Conservation (phyloP, 164 flowering plant genomes). For the Vitis amurensis region DNA sequence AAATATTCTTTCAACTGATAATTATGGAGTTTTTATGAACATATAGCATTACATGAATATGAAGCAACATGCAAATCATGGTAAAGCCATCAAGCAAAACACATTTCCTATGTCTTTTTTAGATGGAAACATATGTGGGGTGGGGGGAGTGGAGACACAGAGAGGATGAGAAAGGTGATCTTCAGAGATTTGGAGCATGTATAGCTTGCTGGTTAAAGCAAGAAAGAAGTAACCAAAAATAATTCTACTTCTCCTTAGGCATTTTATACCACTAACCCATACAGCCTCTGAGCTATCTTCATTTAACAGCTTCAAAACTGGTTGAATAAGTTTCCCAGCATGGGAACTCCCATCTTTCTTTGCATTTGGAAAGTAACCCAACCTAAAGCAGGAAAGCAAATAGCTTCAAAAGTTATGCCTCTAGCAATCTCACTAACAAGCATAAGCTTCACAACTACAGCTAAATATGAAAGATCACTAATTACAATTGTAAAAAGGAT, state of each 20-base stretch:
- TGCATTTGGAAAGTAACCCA: slow-evolving; percentile 53
- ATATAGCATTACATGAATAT: no score
- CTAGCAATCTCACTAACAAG: background rate
- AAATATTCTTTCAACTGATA: no score
- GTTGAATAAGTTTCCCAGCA: slow-evolving; percentile 66
- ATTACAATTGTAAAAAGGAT: no score
- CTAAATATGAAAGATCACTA: background rate
- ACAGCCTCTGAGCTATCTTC: slow-evolving; percentile 66
- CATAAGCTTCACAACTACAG: background rate
- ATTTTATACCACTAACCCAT: slow-evolving; percentile 44
- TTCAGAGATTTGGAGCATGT: background rate
- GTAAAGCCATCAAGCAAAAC: no score
- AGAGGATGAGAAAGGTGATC: no score
- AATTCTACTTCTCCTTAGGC: no score
- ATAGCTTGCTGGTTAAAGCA: slow-evolving; percentile 1
- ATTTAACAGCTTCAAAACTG: slow-evolving; percentile 55
- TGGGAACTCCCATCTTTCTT: slow-evolving; percentile 66
- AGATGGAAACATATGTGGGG: no score
- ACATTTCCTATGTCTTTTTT: no score
- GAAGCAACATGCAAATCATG: no score
- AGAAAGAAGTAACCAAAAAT: background rate
- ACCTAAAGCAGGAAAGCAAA: slow-evolving; percentile 35
- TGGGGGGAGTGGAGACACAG: no score
- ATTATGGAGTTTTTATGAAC: no score
- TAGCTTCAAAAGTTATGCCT: background rate